phyloP scores from a whole-genome alignment of 1,139 yeast genomes.

The Zygosaccharomyces pseudobailii region DNA sequence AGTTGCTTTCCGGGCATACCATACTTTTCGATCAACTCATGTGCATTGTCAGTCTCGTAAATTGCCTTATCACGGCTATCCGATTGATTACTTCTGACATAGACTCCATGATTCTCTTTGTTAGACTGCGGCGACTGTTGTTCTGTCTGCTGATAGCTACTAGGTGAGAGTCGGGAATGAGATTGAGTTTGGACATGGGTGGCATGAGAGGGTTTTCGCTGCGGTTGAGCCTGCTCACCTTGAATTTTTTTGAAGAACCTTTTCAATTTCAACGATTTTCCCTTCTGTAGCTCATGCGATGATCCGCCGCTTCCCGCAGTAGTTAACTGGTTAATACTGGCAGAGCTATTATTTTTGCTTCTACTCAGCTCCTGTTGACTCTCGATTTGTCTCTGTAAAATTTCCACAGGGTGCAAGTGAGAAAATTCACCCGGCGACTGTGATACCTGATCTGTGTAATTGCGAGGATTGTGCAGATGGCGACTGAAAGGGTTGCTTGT shows the following conservation, averaged over 20 bases:
- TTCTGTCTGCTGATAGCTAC: background rate
- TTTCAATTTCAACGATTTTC: constrained; percentile 33
- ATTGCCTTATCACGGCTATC: constrained; percentile 27
- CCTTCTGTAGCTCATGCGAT: constrained; percentile 11
- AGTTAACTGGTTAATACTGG: constrained; percentile 8
- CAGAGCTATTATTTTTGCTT: constrained; percentile 4
- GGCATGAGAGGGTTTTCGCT: background rate
- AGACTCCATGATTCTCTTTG: constrained; percentile 9
- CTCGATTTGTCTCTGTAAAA: constrained; percentile 25
- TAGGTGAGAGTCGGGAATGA: too few species aligned
- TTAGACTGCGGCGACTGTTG: constrained; percentile 1
- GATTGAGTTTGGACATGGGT: too few species aligned
- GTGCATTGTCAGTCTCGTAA: constrained; percentile 37
- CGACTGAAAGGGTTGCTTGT: constrained; percentile 11
- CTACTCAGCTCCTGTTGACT: constrained; percentile 16
- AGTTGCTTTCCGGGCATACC: constrained; percentile 56
- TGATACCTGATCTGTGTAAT: constrained; percentile 11
- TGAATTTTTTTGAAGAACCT: constrained; percentile 35
- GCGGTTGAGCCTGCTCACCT: constrained; percentile 8
- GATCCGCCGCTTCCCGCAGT: constrained; percentile 8
- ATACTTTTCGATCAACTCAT: constrained; percentile 44
- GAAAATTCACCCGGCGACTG: constrained; percentile 17
- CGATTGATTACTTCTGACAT: constrained; percentile 13
- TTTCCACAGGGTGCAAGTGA: constrained; percentile 28
- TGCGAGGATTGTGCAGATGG: constrained; percentile 21